Conservation (phyloP, 805 yeast genomes). For the Ogataea angusta region DNA sequence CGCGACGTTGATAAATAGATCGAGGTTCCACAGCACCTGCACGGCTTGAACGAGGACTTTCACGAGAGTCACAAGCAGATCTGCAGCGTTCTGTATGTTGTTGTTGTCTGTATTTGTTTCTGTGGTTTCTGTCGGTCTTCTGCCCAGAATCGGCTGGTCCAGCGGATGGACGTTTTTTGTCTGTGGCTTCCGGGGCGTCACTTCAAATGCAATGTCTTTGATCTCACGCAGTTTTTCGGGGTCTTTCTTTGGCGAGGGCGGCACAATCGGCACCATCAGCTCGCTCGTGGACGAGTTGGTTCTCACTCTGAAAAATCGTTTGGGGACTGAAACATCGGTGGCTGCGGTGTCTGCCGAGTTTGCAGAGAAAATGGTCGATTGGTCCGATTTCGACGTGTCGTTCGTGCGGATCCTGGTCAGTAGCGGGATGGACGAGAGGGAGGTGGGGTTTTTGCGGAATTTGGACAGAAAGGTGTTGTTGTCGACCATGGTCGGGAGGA, state of each 20-base stretch:
- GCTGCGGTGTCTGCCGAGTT: constrained; percentile 14
- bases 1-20: constrained; percentile 27
- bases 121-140: not conserved
- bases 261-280: constrained; percentile 8
- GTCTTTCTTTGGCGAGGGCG: constrained; percentile 5
- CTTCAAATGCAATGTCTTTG: constrained; percentile 32
- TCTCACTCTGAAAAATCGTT: constrained; percentile 13
- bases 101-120: not conserved
- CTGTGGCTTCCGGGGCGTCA: constrained; percentile 11
- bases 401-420: constrained; percentile 12
- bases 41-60: constrained; percentile 8
- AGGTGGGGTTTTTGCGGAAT: constrained; percentile 16
- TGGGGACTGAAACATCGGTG: constrained; percentile 7
- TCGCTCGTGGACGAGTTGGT: constrained; percentile 13
- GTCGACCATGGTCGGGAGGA: constrained; percentile 7
- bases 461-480: constrained; percentile 12
- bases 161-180: constrained; percentile 29
- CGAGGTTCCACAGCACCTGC: constrained; percentile 26
- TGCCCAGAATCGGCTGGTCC: constrained; percentile 28
- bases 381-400: constrained; percentile 19
- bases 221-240: constrained; percentile 20
- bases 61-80: constrained; percentile 11
- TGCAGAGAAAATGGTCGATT: constrained; percentile 16
- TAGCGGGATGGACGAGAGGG: constrained; percentile 7
- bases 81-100: constrained; percentile 11